Base-by-base conservation (phyloP, 345 rosid genomes). In the Euphorbia pulcherrima region DNA sequence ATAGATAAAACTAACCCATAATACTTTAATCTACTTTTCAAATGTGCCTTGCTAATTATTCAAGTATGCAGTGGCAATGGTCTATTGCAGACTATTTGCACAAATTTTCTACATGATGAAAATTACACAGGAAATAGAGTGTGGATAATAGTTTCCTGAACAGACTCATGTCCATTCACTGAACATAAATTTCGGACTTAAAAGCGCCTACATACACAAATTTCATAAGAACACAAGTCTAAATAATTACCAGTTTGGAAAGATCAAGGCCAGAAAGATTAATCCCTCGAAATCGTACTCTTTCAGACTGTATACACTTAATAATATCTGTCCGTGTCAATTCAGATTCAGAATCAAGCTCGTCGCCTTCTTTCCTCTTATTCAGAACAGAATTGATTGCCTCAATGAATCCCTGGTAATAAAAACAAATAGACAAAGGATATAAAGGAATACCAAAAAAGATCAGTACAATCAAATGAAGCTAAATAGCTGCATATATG, bases 251-350 rank as follows among this genome's bases (percentile, higher is more conserved):
- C 94, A 93, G 81, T 75, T 93, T 90, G 55, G 98, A 93, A 60
- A 93, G 96, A 81, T 93, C 94, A 64, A 93, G 78, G 54, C 96
- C 96, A 72, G 94, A 83, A 74, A 93, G 90, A 82, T 87, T 89
- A 77, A 93, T 72, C 37, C 97, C 97, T 57, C 96, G 88, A 75
- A 93, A 86, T 79, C 83, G 87, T 69, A 84, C 87, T 84, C 54
- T 86, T 55, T 87, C 82, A 11, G 88, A 87, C 74, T 90, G 98
- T 78, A 84, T 87, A 68, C 98, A 90, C 73, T 87, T 93, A 81
- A 90, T 90, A 77, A 90, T 84, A 81, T 93, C 97, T 53, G 79
- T 73, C 62, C 98, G 83, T 0, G 97, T 82, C 73, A 90, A 68
- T 75, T 93, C 97, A 50, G 91, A 68, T 75, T 93, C 97, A 50